These are phyloP conservation scores for Argentina anserina DNA, from an alignment of 306 rosid species.

Conservation along the genomic window DNA sequence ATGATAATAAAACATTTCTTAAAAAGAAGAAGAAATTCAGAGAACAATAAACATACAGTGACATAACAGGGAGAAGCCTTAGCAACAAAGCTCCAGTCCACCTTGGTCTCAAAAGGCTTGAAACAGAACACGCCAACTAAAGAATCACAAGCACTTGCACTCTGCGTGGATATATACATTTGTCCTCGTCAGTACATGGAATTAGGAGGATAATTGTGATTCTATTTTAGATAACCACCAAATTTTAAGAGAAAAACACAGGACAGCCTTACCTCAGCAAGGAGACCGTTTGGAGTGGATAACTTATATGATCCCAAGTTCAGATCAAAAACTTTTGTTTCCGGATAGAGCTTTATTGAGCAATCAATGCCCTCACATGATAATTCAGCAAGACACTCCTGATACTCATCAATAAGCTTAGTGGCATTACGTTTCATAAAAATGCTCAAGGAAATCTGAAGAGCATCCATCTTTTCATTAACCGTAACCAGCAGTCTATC, in stretches of 20 bases:
- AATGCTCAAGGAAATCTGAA: constrained; percentile 70
- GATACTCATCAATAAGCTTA: constrained; percentile 76
- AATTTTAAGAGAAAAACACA: constrained; percentile 4
- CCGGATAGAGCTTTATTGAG: constrained; percentile 78
- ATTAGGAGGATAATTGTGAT: constrained; percentile 20
- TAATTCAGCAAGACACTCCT: constrained; percentile 69
- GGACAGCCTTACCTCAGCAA: constrained; percentile 66
- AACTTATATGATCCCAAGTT: constrained; percentile 80
- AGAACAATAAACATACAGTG: constrained; percentile 59
- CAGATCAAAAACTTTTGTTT: constrained; percentile 79
- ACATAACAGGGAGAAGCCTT: constrained; percentile 98
- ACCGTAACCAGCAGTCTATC: constrained; percentile 43
- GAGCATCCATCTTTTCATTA: constrained; percentile 55
- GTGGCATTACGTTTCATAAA: constrained; percentile 92
- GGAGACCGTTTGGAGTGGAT: constrained; percentile 85
- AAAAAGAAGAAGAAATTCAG: constrained; percentile 12
- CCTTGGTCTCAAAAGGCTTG: constrained; percentile 73
- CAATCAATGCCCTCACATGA: constrained; percentile 86
- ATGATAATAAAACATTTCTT: no score
- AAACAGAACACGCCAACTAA: constrained; percentile 66
- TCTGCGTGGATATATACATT: constrained; percentile 44
- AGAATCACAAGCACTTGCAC: constrained; percentile 76
- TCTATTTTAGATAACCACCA: constrained; percentile 17
- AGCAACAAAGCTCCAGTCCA: constrained; percentile 96
- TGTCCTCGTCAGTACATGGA: background rate